Conservation (phyloP, 208 protist species). For the Wallacemonas sp. region DNA sequence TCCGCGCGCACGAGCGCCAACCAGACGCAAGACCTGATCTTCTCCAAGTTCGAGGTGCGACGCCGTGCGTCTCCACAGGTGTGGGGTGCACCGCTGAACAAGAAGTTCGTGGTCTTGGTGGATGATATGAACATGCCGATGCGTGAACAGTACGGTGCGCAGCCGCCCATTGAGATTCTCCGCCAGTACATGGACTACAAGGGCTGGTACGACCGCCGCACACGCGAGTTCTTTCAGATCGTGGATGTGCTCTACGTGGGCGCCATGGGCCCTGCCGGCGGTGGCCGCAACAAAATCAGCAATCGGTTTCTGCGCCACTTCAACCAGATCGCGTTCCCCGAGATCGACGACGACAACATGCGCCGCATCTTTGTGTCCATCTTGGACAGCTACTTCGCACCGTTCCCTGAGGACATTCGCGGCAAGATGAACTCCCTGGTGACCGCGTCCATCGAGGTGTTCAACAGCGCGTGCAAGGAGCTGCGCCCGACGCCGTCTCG, state of each 20-base stretch:
- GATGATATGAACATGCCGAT: slow-evolving; percentile 99
- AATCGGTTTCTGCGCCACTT: slow-evolving; percentile 98
- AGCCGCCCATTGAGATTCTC: slow-evolving; percentile 98
- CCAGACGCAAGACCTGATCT: slow-evolving; percentile 97
- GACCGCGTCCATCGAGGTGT: slow-evolving; percentile 94
- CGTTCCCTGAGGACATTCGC: slow-evolving; percentile 87
- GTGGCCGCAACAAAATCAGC: slow-evolving; percentile 95
- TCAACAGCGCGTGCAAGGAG: slow-evolving; percentile 90
- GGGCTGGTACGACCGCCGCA: slow-evolving; percentile 96
- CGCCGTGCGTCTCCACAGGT: slow-evolving; percentile 93
- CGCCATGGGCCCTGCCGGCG: slow-evolving; percentile 97
- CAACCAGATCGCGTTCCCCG: slow-evolving; percentile 97
- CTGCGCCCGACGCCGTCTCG: slow-evolving; percentile 97
- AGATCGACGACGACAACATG: slow-evolving; percentile 95
- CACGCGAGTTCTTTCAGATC: slow-evolving; percentile 94
- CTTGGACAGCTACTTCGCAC: slow-evolving; percentile 91
- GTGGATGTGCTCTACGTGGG: slow-evolving; percentile 93
- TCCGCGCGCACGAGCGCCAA: slow-evolving; percentile 97
- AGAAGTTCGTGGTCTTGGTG: slow-evolving; percentile 96
- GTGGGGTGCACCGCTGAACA: slow-evolving; percentile 97
- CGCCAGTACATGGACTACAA: slow-evolving; percentile 98
- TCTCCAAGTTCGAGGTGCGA: slow-evolving; percentile 96
- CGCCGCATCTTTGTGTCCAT: slow-evolving; percentile 96
- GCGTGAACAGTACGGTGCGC: slow-evolving; percentile 97
- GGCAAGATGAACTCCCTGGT: slow-evolving; percentile 75